Base-by-base conservation (phyloP, 208 protist species). In the Crithidia bombi region DNA sequence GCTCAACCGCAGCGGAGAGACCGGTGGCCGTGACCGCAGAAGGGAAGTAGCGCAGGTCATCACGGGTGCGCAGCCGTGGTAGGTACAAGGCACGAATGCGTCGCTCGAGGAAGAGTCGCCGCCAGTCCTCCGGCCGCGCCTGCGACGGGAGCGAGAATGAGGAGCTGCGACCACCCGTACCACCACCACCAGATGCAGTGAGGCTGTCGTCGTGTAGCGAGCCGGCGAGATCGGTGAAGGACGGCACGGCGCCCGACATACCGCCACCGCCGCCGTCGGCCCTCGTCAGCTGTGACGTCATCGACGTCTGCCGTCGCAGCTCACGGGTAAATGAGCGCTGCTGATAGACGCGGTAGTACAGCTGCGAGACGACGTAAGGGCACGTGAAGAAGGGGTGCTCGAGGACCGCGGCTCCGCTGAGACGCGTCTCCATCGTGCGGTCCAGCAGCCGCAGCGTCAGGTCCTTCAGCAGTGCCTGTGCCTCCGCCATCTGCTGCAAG, bases 361-460 rank as follows among this genome's bases (percentile, higher is more conserved):
- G 64, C 75, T 94, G 82, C 28, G 89, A 90, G 23, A 77, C 71
- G 39, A 92, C 67, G 72, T 96, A 96, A 11, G 61, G 12, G 68
- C 88, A 94, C 25, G 78, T 78, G 73, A 96, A 96, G 75, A 96
- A 96, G 2, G 91, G 87, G 59, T 96, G 91, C 61, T 94, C 87
- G 54, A 96, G 77, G 28, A 96, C 91, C 19, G 63, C 69, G 5
- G 63, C 59, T 14, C 91, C 91, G 68, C 65, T 67, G 14, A 96
- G 79, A 3, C 91, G 88, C 47, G 78, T 47, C 23, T 90, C 81
- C 36, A 81, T 58, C 33, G 69, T 58, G 47, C 89, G 86, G 47
- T 87, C 61, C 1, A 96, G 79, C 44, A 96, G 75, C 43, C 50
- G 57, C 51, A 81, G 43, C 54, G 93, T 86, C 17, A 96, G 71